Evolutionary conservation across 2,329 filamentous ascomycete species (phyloP), one percentile per base, ranked within the genome.

Genomic region (Epichloe elymi): DNA sequence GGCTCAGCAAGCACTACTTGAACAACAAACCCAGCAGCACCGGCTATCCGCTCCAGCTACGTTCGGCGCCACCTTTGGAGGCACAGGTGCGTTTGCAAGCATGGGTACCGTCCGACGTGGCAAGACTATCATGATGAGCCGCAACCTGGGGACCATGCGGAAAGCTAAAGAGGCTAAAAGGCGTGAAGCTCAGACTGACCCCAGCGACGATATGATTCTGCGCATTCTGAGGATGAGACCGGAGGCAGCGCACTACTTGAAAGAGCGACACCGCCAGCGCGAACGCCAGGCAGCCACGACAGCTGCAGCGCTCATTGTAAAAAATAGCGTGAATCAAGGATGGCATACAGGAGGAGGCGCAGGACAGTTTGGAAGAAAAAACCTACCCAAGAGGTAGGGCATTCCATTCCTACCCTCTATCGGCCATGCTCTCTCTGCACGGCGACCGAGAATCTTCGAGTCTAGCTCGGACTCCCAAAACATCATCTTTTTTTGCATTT

Each of bases 161-260:
- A 88, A 91, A 63, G 89, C 87, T 40, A 97, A 97, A 68, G 89
- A 95, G 65, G 91, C 95, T 68, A 96, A 95, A 72, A 78, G 93
- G 56, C 89, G 90, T 60, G 91, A 97, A 65, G 88, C 89, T 1
- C 93, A 98, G 65, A 91, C 93, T 1, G 93, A 97, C 65, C 91
- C 93, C 2, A 95, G 85, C 64, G 93, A 98, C 66, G 93, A 98
- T 65, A 97, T 97, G 86, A 97, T 98, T 58, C 68, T 98, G 60
- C 79, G 93, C 19, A 98, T 98, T 57, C 69, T 98, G 57, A 79
- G 93, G 48, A 98, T 98, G 93, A 76, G 93, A 50, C 88, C 89
- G 2, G 93, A 97, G 70, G 93, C 93, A 3, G 78, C 83, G 46
- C 73, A 79, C 36, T 98, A 98, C 67, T 74, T 98, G 54, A 88